Evolutionary conservation across 2,329 filamentous ascomycete genomes (phyloP).

Genomic region (Chaetomium strumarium): DNA sequence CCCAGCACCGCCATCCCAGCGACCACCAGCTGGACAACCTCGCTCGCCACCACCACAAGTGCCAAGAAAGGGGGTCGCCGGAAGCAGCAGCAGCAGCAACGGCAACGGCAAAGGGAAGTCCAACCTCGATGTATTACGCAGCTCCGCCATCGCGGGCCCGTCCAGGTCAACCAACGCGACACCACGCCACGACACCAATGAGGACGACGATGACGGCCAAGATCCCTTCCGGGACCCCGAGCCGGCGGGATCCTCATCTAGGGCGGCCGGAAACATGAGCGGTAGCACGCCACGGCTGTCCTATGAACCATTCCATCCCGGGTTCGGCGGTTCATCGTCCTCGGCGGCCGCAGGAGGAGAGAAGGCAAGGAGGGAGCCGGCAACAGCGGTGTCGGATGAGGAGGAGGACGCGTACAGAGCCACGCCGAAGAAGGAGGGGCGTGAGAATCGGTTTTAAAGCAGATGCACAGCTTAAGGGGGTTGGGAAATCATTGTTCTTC

Average conservation of each 20-base stretch:
- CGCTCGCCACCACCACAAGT: constrained; percentile 25
- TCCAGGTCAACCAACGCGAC: constrained; percentile 18
- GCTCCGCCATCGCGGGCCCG: constrained; percentile 13
- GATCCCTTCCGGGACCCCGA: constrained; percentile 32
- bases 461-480: background rate
- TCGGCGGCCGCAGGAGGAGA: background rate
- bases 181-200: constrained; percentile 19
- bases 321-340: constrained; percentile 8
- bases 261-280: background rate
- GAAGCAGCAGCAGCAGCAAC: constrained; percentile 17
- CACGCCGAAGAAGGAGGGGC: constrained; percentile 8
- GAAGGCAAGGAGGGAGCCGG: constrained; percentile 5
- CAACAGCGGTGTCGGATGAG: constrained; percentile 17
- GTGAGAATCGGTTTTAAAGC: constrained; percentile 17
- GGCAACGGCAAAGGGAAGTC: constrained; percentile 27
- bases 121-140: constrained; percentile 1
- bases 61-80: constrained; percentile 14
- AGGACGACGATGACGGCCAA: constrained; percentile 21
- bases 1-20: constrained; percentile 17
- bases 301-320: constrained; percentile 21
- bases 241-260: background rate
- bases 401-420: constrained; percentile 11
- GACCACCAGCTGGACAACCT: background rate
- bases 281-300: constrained; percentile 22
- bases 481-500: background rate